Conservation (phyloP, 345 rosid species). For the Syzygium aqueum region DNA sequence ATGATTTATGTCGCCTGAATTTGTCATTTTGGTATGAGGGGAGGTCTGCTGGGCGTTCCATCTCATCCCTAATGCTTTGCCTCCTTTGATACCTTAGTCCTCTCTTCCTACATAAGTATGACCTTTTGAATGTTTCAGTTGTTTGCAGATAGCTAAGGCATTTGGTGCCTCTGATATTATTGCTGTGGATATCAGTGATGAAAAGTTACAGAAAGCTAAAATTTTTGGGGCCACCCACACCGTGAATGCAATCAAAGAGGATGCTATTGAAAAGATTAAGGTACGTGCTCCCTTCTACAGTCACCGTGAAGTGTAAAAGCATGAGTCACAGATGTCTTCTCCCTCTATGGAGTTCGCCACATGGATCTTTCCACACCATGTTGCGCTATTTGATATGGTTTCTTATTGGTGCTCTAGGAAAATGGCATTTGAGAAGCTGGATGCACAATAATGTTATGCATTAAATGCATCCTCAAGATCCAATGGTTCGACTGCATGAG, state of each 20-base stretch:
- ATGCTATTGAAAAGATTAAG: slow-evolving; percentile 70
- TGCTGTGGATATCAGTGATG: slow-evolving; percentile 92
- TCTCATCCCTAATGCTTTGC: not conserved
- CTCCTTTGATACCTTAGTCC: not conserved
- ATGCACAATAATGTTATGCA: not conserved
- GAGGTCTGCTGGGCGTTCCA: not conserved
- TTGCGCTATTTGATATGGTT: not conserved
- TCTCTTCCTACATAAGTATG: not conserved
- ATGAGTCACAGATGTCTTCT: not conserved
- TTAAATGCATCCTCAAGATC: not conserved
- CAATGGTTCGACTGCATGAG: not conserved
- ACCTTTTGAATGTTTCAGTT: slow-evolving; percentile 37
- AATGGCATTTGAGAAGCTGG: not conserved
- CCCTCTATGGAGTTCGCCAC: not conserved
- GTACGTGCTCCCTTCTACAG: slow-evolving; percentile 18
- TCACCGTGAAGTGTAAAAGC: not conserved
- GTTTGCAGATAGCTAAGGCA: slow-evolving; percentile 97
- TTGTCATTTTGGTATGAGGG: not conserved
- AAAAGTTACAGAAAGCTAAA: slow-evolving; percentile 76
- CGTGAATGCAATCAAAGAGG: slow-evolving; percentile 69
- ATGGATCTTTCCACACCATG: not conserved
- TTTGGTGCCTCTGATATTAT: slow-evolving; percentile 93
- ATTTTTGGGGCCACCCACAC: slow-evolving; percentile 83
- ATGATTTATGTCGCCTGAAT: not conserved
- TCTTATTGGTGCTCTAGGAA: not conserved